Base-by-base conservation (phyloP, 2,329 filamentous ascomycete species). In the Aspergillus latus region DNA sequence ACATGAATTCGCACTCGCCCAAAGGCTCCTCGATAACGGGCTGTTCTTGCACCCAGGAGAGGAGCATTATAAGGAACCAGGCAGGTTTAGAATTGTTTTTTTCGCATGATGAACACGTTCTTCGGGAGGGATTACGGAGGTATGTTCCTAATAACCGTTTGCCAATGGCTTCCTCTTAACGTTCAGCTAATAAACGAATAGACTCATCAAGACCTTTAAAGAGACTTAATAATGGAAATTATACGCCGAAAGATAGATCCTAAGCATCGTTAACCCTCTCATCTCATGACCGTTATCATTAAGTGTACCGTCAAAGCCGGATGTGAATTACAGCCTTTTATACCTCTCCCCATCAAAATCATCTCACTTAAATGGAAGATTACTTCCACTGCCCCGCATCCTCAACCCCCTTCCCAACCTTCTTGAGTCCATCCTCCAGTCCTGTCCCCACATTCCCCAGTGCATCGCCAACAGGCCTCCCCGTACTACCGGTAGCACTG, bases 1-100 rank as follows among this genome's bases (percentile, higher is more conserved):
- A 48, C 64, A 71, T 1, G 79, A 83, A 60, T 78, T 77, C 59
- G 70, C 66, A 10, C 64, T 84, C 10, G 76, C 77, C 0, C 70
- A 77, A 59, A 74, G 59, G 46, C 59, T 84, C 40, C 60, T 75
- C n/a, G 68, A 75, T 26, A 70, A 71, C 0, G 82, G 80, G 2
- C 75, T 85, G 2, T 81, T 80, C 54, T 55, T 85, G 28, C 80
- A 82, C 44, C 74, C 78, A 0, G 74, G 77, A 0, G 76, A 80
- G 56, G 76, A 78, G 59, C 68, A 72, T 47, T 73, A 74, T 0
- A 75, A 75, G 16, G 66, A 75, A 51, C 70, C 76, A 0, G 82
- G 83, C 0, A 82, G 78, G 76, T 85, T 84, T 59, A 69, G 83
- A 2, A 45, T 85, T 16, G 78, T 21, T 85, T 0, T 85, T 80